A percentile compares a stretch with the other conserved stretches of the same genome.
Evolutionary conservation across 495 filamentous ascomycete genomes (phyloP).

Genomic region (Neurospora sp.): DNA sequence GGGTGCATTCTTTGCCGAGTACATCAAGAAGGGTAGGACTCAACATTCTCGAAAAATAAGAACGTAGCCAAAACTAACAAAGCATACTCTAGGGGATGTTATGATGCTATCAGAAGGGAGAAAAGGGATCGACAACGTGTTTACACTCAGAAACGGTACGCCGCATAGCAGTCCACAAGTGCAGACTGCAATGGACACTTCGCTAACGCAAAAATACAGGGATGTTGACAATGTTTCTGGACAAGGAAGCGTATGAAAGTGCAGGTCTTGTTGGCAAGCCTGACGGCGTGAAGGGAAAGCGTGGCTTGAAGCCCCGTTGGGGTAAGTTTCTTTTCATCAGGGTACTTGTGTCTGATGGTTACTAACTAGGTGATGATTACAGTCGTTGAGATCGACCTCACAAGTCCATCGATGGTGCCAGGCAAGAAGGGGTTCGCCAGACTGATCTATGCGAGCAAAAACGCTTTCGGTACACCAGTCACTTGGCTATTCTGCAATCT

Average conservation of each 20-base stretch:
- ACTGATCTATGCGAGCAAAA: conserved; percentile 73
- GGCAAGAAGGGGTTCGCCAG: conserved; percentile 89
- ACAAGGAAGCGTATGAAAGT: conserved; percentile 76
- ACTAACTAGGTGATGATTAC: conserved; percentile 2
- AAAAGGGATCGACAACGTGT: conserved; percentile 69
- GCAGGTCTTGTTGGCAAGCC: conserved; percentile 74
- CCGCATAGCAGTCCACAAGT: background rate
- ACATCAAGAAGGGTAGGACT: conserved; percentile 70
- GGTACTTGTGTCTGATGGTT: background rate
- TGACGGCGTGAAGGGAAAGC: conserved; percentile 43
- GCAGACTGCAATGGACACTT: background rate
- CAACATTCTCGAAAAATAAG: background rate
- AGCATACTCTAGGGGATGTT: conserved; percentile 53
- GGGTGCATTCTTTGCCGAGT: conserved; percentile 71
- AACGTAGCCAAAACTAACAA: background rate
- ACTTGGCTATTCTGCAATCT: conserved; percentile 78
- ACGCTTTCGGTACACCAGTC: conserved; percentile 59
- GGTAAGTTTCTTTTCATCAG: conserved; percentile 19
- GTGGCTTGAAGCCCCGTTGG: conserved; percentile 43
- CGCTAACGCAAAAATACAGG: conserved; percentile 35
- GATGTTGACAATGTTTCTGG: conserved; percentile 63
- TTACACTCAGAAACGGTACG: conserved; percentile 60
- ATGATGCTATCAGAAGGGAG: conserved; percentile 86
- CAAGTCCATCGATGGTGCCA: conserved; percentile 70
- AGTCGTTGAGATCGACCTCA: conserved; percentile 79